Evolutionary conservation across 306 rosid species (phyloP).

Genomic region (Adenanthera pavonina): DNA sequence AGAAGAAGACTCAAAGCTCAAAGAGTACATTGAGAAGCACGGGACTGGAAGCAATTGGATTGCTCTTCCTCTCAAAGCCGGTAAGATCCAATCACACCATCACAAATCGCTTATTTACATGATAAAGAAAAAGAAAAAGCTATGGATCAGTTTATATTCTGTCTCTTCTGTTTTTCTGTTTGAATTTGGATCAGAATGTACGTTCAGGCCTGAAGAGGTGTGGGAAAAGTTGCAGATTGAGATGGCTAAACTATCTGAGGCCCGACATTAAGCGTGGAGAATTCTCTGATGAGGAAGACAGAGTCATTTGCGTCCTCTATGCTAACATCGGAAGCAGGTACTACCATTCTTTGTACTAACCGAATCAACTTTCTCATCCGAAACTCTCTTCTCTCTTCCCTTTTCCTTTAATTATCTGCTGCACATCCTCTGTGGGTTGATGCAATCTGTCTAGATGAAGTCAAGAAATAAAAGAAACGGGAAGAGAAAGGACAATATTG

Average conservation of each 20-base stretch:
- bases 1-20: constrained; percentile 89
- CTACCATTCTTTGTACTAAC: constrained; percentile 25
- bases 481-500: not conserved
- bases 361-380: not conserved
- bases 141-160: not conserved
- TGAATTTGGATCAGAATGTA: too few relatives aligned
- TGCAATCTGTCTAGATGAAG: constrained; percentile 40
- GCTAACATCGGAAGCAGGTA: constrained; percentile 95
- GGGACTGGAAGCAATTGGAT: constrained; percentile 99
- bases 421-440: constrained; percentile 11
- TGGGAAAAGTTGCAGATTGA: constrained; percentile 94
- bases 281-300: constrained; percentile 92
- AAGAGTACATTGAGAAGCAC: constrained; percentile 69
- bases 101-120: not conserved
- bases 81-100: constrained; percentile 46
- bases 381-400: not conserved
- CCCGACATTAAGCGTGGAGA: constrained; percentile 96
- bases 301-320: constrained; percentile 79
- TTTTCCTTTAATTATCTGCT: constrained; percentile 15
- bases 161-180: not conserved
- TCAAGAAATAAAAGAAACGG: not conserved
- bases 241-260: constrained; percentile 43
- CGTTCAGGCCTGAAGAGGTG: constrained; percentile 81
- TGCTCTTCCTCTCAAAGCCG: constrained; percentile 94
- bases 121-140: not conserved